phyloP scores from a whole-genome alignment of 371 early-diverging fungal genomes.

The Dichotomocladium elegans region DNA sequence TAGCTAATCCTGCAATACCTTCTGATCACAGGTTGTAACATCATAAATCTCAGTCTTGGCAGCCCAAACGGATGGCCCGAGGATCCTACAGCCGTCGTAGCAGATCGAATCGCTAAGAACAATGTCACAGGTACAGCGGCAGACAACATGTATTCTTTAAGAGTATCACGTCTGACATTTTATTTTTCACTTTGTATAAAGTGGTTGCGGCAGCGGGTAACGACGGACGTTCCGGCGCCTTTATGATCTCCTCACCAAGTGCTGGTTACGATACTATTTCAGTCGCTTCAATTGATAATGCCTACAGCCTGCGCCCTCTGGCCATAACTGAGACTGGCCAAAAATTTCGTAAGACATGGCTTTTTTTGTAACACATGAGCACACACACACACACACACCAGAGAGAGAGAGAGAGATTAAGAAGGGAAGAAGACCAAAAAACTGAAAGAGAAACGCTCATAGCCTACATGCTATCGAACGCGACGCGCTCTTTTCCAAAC shows the following conservation, averaged over 20 bases:
- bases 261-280: slow-evolving; percentile 46
- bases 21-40: slow-evolving; percentile 34
- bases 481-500: slow-evolving; percentile 16
- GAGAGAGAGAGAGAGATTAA: too few species aligned
- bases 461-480: slow-evolving; percentile 27
- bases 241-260: slow-evolving; percentile 49
- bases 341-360: slow-evolving; percentile 14
- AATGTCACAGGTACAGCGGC: slow-evolving; percentile 26
- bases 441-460: background rate
- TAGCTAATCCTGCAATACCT: background rate
- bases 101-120: slow-evolving; percentile 37
- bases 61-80: slow-evolving; percentile 56
- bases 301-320: slow-evolving; percentile 18
- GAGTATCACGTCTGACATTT: background rate
- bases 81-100: slow-evolving; percentile 48
- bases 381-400: too few species aligned
- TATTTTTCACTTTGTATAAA: slow-evolving; percentile 5
- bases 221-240: slow-evolving; percentile 55
- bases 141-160: background rate
- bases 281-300: slow-evolving; percentile 63
- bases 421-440: background rate
- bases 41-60: slow-evolving; percentile 76
- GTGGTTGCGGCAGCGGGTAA: slow-evolving; percentile 68
- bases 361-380: too few species aligned
- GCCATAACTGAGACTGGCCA: slow-evolving; percentile 8